Evolutionary conservation across 306 rosid genomes (phyloP).

Genomic region (Corylus avellana): DNA sequence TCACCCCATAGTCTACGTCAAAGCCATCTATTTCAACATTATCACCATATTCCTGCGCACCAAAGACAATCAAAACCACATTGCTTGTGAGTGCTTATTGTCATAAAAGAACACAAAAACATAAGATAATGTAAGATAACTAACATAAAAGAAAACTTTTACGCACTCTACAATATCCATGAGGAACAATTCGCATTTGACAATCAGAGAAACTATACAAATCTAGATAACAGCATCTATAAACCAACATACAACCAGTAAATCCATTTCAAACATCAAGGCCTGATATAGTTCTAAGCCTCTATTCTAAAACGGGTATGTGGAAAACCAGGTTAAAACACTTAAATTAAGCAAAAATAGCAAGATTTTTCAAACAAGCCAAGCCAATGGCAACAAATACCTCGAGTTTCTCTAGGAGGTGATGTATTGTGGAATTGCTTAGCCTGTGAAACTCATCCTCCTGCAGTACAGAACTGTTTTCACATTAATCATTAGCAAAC

Average conservation of each 20-base stretch:
- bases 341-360: not conserved
- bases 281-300: not conserved
- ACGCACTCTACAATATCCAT: not conserved
- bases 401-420: constrained; percentile 83
- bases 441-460: constrained; percentile 75
- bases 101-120: not conserved
- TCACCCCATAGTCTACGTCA: constrained; percentile 92
- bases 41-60: constrained; percentile 80
- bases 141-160: not conserved
- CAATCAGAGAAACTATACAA: not conserved
- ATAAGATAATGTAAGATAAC: not conserved
- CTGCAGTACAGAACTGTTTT: constrained; percentile 68
- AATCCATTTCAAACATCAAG: constrained; percentile 9
- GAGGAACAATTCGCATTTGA: not conserved
- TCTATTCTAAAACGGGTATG: not conserved
- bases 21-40: constrained; percentile 70
- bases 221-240: not conserved
- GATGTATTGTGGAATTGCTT: constrained; percentile 77
- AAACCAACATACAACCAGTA: not conserved
- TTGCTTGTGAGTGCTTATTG: not conserved
- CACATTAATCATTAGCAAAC: constrained; percentile 47
- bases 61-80: constrained; percentile 22
- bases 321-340: not conserved
- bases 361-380: constrained; percentile 3
- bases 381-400: constrained; percentile 27